These are phyloP conservation scores for Aquilaria yunnanensis DNA, from an alignment of 345 rosid species.

Conservation along the genomic window DNA sequence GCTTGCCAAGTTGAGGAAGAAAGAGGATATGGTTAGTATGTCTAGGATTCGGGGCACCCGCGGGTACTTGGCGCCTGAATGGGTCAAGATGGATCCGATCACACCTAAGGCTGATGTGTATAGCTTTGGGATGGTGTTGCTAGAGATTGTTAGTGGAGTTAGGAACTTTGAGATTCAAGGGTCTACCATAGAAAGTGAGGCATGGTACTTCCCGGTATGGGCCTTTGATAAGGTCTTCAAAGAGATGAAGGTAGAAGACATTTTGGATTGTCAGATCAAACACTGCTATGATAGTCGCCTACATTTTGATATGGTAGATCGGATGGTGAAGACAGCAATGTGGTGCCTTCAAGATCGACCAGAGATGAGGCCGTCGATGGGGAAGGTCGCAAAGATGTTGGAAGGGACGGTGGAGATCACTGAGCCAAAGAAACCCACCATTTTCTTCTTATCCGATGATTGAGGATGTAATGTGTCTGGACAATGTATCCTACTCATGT, in stretches of 20 bases:
- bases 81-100: conserved; percentile 53
- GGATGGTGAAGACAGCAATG: conserved; percentile 72
- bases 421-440: conserved; percentile 64
- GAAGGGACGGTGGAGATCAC: conserved; percentile 69
- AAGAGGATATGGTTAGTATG: conserved; percentile 60
- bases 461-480: not conserved
- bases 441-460: conserved; percentile 48
- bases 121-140: conserved; percentile 65
- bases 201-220: conserved; percentile 70
- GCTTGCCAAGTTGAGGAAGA: conserved; percentile 60
- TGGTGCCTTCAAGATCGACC: conserved; percentile 74
- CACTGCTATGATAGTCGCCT: conserved; percentile 33
- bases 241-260: conserved; percentile 59
- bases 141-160: conserved; percentile 52
- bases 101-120: conserved; percentile 64
- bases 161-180: conserved; percentile 48
- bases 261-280: conserved; percentile 52
- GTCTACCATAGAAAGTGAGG: conserved; percentile 40
- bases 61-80: conserved; percentile 71
- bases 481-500: too few relatives aligned
- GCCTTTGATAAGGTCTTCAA: conserved; percentile 59
- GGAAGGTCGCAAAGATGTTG: conserved; percentile 69
- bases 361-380: conserved; percentile 59
- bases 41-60: conserved; percentile 65
- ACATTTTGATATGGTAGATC: conserved; percentile 52